phyloP scores from a whole-genome alignment of 164 flowering plant species.

The Stephania japonica region DNA sequence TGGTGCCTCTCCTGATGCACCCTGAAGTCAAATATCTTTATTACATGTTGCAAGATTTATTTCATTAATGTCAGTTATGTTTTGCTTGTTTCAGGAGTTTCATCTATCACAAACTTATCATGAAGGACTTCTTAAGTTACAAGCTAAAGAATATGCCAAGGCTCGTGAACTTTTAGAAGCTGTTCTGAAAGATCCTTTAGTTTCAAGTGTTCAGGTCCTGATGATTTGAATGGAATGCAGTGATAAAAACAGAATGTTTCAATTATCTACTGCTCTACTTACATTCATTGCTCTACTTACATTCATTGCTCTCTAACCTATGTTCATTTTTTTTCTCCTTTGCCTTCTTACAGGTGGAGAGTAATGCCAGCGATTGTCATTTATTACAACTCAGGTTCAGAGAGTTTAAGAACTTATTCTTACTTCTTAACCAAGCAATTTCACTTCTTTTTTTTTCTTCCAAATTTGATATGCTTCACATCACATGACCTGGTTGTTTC shows the following conservation, averaged over 20 bases:
- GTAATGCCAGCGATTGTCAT: conserved; percentile 65
- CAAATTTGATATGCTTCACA: background rate
- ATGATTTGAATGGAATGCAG: conserved; percentile 3
- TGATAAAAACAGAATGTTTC: background rate
- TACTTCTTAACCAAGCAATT: background rate
- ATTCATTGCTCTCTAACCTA: background rate
- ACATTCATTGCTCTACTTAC: background rate
- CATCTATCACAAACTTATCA: conserved; percentile 85
- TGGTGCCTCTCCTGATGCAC: too few species aligned
- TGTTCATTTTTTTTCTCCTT: conserved; percentile 4
- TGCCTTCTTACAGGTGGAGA: conserved; percentile 46
- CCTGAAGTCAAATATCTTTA: too few species aligned
- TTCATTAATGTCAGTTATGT: too few species aligned
- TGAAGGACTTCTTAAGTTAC: conserved; percentile 80
- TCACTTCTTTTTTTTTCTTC: background rate
- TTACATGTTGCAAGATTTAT: too few species aligned
- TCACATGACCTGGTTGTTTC: background rate
- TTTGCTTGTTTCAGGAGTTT: conserved; percentile 58
- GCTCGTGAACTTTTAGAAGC: conserved; percentile 79
- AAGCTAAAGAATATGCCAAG: conserved; percentile 75
- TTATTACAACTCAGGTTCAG: conserved; percentile 80
- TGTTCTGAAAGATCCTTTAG: conserved; percentile 74
- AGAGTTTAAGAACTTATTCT: background rate
- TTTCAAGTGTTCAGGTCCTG: conserved; percentile 63
- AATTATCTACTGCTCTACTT: background rate